A percentile compares a stretch with the other conserved stretches of the same genome.
These are phyloP conservation scores for Suhomyces emberorum DNA, from an alignment of 805 yeast genomes.

Conservation along the genomic window DNA sequence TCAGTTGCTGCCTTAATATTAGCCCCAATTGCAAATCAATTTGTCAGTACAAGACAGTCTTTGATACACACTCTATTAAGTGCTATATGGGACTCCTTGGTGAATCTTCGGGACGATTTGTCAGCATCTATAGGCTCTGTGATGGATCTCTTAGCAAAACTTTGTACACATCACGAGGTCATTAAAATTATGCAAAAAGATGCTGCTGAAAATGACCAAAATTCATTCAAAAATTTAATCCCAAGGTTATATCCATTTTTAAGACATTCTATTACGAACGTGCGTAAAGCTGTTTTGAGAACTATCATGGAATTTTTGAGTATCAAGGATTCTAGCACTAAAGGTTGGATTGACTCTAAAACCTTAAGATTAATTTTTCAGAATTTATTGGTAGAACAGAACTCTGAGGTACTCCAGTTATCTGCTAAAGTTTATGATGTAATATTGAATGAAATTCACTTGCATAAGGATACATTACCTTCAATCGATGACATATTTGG, in stretches of 20 bases:
- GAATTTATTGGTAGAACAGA: slow-evolving; percentile 86
- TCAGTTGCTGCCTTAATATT: slow-evolving; percentile 94
- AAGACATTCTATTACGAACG: slow-evolving; percentile 90
- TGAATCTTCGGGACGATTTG: slow-evolving; percentile 83
- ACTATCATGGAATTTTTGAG: slow-evolving; percentile 75
- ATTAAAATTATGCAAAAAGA: slow-evolving; percentile 64
- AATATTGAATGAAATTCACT: slow-evolving; percentile 46
- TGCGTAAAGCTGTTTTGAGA: slow-evolving; percentile 81
- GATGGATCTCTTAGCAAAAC: slow-evolving; percentile 86
- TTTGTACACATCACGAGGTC: slow-evolving; percentile 80
- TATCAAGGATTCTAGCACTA: slow-evolving; percentile 46
- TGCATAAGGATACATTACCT: slow-evolving; percentile 26
- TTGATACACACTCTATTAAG: slow-evolving; percentile 48
- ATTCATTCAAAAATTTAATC: slow-evolving; percentile 71
- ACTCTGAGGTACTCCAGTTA: slow-evolving; percentile 61
- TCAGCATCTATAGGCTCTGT: slow-evolving; percentile 95
- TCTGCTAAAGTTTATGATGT: slow-evolving; percentile 60
- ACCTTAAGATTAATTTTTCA: slow-evolving; percentile 77
- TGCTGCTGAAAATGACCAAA: slow-evolving; percentile 40
- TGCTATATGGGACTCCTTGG: slow-evolving; percentile 88
- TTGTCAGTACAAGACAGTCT: slow-evolving; percentile 61
- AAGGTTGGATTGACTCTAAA: slow-evolving; percentile 76
- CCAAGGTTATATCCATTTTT: slow-evolving; percentile 90
- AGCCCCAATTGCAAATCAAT: slow-evolving; percentile 84
- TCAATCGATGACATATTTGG: slow-evolving; percentile 51